Percentiles rank a stretch among this genome's conserved stretches.
Evolutionary conservation across 495 filamentous ascomycete species (phyloP).

Genomic region (Penicillium pulvis): DNA sequence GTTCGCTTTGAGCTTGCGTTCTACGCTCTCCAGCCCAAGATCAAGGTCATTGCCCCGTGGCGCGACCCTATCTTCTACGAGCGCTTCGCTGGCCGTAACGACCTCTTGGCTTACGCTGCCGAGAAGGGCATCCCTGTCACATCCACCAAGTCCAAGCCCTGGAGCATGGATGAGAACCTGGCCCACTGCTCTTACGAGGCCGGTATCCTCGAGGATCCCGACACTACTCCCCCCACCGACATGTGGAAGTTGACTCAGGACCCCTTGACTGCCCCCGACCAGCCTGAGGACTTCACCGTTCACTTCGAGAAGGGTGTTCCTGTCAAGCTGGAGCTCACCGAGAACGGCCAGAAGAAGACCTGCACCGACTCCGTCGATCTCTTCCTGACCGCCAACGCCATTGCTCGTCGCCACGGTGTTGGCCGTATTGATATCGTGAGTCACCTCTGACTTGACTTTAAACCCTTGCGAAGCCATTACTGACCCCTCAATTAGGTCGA

Average conservation of each 20-base stretch:
- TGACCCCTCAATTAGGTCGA: constrained; percentile 48
- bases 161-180: constrained; percentile 81
- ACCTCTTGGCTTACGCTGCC: constrained; percentile 84
- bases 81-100: constrained; percentile 79
- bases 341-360: constrained; percentile 53
- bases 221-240: constrained; percentile 65
- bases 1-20: constrained; percentile 84
- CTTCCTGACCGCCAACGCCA: constrained; percentile 77
- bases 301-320: constrained; percentile 87
- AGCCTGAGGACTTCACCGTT: constrained; percentile 75
- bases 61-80: constrained; percentile 80
- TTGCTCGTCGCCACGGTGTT: constrained; percentile 75
- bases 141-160: constrained; percentile 84
- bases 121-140: constrained; percentile 81
- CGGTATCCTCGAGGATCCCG: constrained; percentile 61
- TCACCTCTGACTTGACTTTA: background rate
- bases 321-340: constrained; percentile 63
- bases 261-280: constrained; percentile 73
- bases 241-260: constrained; percentile 86
- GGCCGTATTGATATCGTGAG: constrained; percentile 86
- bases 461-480: background rate
- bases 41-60: constrained; percentile 92
- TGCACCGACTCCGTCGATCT: constrained; percentile 76
- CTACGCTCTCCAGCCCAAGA: constrained; percentile 70
- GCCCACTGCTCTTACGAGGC: constrained; percentile 92